These are phyloP conservation scores for Phytophthora sp. DNA, from an alignment of 352 stramenopile genomes.

Conservation along the genomic window DNA sequence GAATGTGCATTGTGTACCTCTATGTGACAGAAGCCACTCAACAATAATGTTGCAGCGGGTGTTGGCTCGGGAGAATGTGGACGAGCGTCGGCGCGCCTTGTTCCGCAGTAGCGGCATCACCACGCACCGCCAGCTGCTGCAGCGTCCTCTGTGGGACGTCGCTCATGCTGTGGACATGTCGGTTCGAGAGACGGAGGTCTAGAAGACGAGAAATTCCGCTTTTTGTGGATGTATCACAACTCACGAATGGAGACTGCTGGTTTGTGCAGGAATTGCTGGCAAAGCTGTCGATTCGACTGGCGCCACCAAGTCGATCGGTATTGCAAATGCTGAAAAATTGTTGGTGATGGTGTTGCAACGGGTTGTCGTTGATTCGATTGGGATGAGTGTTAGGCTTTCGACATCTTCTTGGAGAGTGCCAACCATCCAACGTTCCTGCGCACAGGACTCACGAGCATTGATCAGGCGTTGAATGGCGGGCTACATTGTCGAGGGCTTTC, in stretches of 20 bases:
- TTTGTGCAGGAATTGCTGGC: constrained; percentile 54
- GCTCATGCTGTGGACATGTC: constrained; percentile 72
- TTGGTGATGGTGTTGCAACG: background rate
- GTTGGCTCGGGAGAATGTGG: constrained; percentile 59
- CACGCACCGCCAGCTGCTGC: constrained; percentile 58
- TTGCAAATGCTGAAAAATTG: background rate
- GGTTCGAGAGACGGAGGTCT: constrained; percentile 60
- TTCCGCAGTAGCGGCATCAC: constrained; percentile 61
- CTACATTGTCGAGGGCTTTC: constrained; percentile 60
- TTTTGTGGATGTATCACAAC: constrained; percentile 1
- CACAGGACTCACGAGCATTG: constrained; percentile 62
- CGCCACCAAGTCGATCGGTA: constrained; percentile 50
- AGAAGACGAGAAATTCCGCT: background rate
- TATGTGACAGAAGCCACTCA: constrained; percentile 16
- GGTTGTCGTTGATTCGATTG: constrained; percentile 5
- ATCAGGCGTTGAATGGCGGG: constrained; percentile 69
- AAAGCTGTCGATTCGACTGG: constrained; percentile 63
- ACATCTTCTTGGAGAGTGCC: constrained; percentile 76
- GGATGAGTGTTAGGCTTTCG: constrained; percentile 59
- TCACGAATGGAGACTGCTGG: background rate
- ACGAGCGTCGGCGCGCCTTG: constrained; percentile 45
- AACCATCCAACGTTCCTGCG: constrained; percentile 74
- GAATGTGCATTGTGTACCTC: too few relatives aligned
- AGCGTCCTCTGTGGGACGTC: constrained; percentile 64
- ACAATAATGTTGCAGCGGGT: constrained; percentile 66